phyloP scores from a whole-genome alignment of 768 basidiomycete genomes.

The Tylopilus subfusipes region DNA sequence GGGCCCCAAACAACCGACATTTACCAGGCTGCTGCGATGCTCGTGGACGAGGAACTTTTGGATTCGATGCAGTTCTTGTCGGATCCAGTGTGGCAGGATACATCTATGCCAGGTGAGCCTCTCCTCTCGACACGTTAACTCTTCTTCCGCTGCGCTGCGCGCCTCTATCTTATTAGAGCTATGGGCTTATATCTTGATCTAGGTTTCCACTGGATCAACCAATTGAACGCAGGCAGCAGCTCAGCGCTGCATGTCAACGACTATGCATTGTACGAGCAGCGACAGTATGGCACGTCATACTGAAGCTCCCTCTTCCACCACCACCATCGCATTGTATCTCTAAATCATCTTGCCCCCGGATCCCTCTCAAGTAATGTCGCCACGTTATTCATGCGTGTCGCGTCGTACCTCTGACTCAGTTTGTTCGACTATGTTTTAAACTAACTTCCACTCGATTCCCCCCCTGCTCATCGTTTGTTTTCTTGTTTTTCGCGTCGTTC shows the following conservation, averaged over 20 bases:
- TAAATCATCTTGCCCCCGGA: no score
- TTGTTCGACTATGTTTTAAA: background rate
- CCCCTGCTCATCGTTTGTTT: background rate
- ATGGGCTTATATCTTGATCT: background rate
- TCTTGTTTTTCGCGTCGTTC: background rate
- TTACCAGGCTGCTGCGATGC: slow-evolving; percentile 46
- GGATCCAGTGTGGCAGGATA: slow-evolving; percentile 56
- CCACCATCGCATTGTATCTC: background rate
- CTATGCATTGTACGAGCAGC: slow-evolving; percentile 25
- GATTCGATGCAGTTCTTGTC: slow-evolving; percentile 59
- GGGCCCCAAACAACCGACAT: slow-evolving; percentile 34
- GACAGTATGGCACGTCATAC: slow-evolving; percentile 14
- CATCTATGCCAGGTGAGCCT: slow-evolving; percentile 49
- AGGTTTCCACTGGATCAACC: slow-evolving; percentile 38
- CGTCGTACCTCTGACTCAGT: background rate
- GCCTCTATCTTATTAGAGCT: background rate
- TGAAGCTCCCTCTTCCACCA: background rate
- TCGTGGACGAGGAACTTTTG: slow-evolving; percentile 57
- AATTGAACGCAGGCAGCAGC: slow-evolving; percentile 19
- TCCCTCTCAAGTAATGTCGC: background rate
- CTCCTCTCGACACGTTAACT: background rate
- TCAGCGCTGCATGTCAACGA: slow-evolving; percentile 23
- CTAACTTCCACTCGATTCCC: background rate
- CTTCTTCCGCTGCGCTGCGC: background rate
- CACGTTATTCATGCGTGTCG: background rate